Evolutionary conservation across 2,329 filamentous ascomycete species (phyloP).

Genomic region (Metarhizium sp.): DNA sequence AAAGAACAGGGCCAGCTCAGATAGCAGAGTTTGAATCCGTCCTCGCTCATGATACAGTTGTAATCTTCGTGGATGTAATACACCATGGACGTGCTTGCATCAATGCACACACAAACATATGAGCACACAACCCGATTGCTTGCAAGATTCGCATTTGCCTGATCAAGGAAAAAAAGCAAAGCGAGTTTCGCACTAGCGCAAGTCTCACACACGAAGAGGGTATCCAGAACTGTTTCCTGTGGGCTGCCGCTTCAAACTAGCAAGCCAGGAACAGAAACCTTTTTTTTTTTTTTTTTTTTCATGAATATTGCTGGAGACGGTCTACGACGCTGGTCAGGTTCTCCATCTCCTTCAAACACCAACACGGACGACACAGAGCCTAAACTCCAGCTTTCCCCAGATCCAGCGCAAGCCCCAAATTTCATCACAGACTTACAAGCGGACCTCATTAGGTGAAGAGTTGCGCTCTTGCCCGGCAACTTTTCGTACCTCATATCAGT

Average conservation of each 20-base stretch:
- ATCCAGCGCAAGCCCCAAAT: neutral
- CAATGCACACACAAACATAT: neutral
- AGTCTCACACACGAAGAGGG: conserved; percentile 11
- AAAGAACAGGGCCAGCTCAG: neutral
- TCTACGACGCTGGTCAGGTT: neutral
- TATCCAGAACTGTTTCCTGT: neutral
- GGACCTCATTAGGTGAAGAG: too few species aligned
- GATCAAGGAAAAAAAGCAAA: neutral
- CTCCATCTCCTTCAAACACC: neutral
- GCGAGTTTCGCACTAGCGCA: conserved; percentile 7
- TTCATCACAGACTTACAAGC: neutral
- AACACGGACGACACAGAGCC: neutral
- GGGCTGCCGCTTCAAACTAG: neutral
- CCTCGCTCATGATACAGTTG: neutral
- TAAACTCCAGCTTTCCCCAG: neutral
- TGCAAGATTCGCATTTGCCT: neutral
- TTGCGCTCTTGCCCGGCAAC: too few species aligned
- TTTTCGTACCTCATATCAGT: too few species aligned
- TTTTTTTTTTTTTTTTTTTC: neutral
- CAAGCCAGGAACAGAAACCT: neutral
- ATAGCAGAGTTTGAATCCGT: too few species aligned
- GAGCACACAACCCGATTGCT: neutral
- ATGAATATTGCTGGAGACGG: neutral
- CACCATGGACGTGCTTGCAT: neutral
- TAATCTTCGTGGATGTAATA: too few species aligned